Evolutionary conservation across 225 moss, liverwort and hornwort genomes (phyloP).

Genomic region (Asterella californica): DNA sequence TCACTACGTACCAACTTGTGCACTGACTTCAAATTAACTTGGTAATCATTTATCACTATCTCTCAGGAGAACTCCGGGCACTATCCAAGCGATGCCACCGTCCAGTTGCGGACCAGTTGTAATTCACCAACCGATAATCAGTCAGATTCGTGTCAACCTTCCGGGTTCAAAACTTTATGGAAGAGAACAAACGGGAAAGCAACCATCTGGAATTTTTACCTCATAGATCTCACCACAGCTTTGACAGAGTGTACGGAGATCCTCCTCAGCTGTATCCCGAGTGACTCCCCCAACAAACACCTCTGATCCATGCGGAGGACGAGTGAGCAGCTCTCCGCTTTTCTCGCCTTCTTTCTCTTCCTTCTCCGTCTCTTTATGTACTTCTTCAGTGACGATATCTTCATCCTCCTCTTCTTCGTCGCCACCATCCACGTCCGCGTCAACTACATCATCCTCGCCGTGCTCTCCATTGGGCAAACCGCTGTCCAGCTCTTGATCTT

Average conservation of each 20-base stretch:
- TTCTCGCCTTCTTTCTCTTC: constrained; percentile 88
- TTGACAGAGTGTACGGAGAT: constrained; percentile 84
- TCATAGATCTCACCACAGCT: constrained; percentile 94
- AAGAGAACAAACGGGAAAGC: neutral
- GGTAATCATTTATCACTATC: neutral
- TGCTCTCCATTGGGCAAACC: constrained; percentile 69
- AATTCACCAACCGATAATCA: neutral
- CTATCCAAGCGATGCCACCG: neutral
- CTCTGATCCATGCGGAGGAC: constrained; percentile 99
- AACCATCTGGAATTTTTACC: constrained; percentile 34
- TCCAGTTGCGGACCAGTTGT: neutral
- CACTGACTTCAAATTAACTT: neutral
- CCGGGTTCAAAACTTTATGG: neutral
- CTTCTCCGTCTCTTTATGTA: constrained; percentile 59
- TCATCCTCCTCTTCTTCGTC: constrained; percentile 51
- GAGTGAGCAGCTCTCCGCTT: constrained; percentile 88
- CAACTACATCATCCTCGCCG: constrained; percentile 53
- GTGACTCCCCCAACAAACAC: constrained; percentile 98
- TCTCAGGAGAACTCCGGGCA: neutral
- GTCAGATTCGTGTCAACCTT: neutral
- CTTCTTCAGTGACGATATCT: constrained; percentile 47
- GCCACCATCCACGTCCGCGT: constrained; percentile 41
- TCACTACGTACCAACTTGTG: neutral
- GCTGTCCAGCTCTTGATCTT: constrained; percentile 55
- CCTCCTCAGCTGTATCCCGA: constrained; percentile 93